Evolutionary conservation across 2,329 filamentous ascomycete genomes (phyloP), one percentile per base, ranked within the genome.

Genomic region (Ascochyta fabae): DNA sequence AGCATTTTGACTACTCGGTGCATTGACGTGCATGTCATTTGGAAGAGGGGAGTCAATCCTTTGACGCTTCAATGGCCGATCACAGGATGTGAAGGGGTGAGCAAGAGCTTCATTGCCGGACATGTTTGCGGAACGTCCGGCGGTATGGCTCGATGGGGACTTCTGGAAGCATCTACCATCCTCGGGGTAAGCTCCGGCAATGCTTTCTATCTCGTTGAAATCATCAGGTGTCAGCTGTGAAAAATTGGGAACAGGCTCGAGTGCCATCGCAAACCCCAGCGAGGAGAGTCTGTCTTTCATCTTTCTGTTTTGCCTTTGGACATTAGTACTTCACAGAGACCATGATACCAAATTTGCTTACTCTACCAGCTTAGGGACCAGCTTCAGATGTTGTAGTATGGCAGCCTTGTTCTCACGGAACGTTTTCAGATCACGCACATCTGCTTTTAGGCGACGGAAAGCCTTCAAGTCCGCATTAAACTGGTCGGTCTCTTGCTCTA

Each of bases 41-140:
- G 65, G 61, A 6, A 65, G 55, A 27, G 64, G 58, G 3, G 71
- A 69, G 26, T 74, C 71, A 6, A 73, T 56, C 38, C 77, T 73
- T 34, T 67, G 66, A 34, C 71, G 67, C 56, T 74, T 75, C 8
- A 56, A 22, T 7, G 71, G 69, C 7, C 70, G 66, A 22, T 63
- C 60, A 15, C 33, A 27, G 16, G 65, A 60, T 4, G 60, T 49
- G 24, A 58, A 62, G 2, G 56, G 57, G 10, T 53, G 41, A 6
- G 40, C 43, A 13, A 31, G 49, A 9, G 49, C 51, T 45, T 42
- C 27, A 35, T 59, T 55, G 2, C 53, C 58, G 5, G 57, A 54
- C 6, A 58, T 49, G 36, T 65, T 54, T 35, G 56, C 62, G 4
- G 68, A 72, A 22, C 65, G 55, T 15, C 64, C 65, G 19, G 52